Conservation (phyloP, 352 stramenopile genomes). For the Globisporangium radiosum region DNA sequence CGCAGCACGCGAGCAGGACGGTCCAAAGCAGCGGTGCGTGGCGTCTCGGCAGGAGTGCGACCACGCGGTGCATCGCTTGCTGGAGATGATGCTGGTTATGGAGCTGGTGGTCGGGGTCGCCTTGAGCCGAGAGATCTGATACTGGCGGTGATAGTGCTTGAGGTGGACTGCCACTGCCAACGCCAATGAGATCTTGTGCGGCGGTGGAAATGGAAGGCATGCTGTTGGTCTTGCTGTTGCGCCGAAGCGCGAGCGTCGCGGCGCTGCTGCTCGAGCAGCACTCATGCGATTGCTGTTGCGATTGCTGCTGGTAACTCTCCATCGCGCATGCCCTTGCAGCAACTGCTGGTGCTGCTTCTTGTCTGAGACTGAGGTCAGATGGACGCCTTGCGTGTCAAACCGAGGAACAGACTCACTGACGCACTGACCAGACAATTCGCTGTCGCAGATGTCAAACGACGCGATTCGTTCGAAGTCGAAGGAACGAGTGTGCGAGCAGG, state of each 20-base stretch:
- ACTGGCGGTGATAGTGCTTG: background rate
- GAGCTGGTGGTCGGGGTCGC: background rate
- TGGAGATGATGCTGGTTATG: background rate
- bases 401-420: too few relatives aligned
- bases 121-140: background rate
- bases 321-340: background rate
- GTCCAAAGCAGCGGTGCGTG: slow-evolving; percentile 5
- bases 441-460: too few relatives aligned
- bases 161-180: background rate
- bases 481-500: too few relatives aligned
- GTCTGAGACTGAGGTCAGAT: too few relatives aligned
- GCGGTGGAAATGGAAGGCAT: background rate
- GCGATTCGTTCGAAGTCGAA: too few relatives aligned
- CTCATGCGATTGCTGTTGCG: background rate
- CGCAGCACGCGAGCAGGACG: slow-evolving; percentile 1
- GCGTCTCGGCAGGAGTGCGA: background rate
- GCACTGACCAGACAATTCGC: too few relatives aligned
- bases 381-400: too few relatives aligned
- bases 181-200: background rate
- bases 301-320: background rate
- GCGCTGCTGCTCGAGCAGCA: background rate
- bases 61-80: background rate
- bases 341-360: too few relatives aligned
- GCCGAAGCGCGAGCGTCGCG: background rate
- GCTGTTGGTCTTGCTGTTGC: slow-evolving; percentile 5